phyloP scores from a whole-genome alignment of 2,329 filamentous ascomycete genomes.

The Pestalotiopsis sp. region DNA sequence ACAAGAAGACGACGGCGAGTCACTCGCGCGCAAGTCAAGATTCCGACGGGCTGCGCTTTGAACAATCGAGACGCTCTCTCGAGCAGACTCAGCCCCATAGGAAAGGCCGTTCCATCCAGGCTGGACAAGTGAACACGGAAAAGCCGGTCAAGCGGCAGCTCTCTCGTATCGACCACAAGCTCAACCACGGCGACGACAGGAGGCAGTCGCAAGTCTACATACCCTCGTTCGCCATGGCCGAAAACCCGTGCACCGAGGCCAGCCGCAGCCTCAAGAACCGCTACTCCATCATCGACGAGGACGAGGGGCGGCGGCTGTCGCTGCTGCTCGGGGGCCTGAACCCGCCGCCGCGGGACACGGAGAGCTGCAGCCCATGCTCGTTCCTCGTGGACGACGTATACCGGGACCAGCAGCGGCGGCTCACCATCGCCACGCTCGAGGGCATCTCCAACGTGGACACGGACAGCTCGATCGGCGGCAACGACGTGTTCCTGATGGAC shows the following conservation, averaged over 20 bases:
- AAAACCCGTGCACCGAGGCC: neutral
- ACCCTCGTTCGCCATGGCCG: conserved; percentile 3
- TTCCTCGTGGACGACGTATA: neutral
- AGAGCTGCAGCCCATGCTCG: neutral
- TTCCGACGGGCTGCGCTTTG: neutral
- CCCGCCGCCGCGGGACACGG: neutral
- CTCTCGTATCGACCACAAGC: neutral
- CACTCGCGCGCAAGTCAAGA: neutral
- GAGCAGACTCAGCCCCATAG: neutral
- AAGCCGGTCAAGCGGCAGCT: neutral
- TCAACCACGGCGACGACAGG: neutral
- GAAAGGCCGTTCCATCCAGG: neutral
- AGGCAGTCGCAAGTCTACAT: conserved; percentile 9
- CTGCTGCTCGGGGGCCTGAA: neutral
- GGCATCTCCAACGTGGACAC: conserved; percentile 4
- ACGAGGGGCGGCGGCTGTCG: neutral
- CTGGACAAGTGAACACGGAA: neutral
- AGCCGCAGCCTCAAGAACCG: neutral
- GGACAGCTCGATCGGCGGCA: neutral
- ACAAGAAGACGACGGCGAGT: neutral
- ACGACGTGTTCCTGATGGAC: neutral
- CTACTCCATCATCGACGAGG: conserved; percentile 8
- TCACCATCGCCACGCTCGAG: neutral
- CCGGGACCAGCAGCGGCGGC: neutral
- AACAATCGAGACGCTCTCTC: neutral